Conservation (phyloP, 2,329 filamentous ascomycete genomes). For the Talaromyces pinophilus region DNA sequence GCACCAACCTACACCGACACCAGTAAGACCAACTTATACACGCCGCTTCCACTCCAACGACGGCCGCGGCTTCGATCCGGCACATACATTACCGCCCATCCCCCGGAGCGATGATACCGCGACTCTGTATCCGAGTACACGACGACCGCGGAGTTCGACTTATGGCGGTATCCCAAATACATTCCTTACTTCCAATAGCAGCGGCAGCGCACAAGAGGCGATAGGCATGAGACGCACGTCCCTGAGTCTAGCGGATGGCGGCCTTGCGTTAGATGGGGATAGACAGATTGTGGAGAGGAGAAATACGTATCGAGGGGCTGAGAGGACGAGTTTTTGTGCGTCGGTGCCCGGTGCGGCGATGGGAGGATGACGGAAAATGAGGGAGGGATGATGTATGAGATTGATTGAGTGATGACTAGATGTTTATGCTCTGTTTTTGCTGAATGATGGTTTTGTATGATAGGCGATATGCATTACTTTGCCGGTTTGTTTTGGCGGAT, state of each 20-base stretch:
- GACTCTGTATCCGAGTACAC: slow-evolving; percentile 38
- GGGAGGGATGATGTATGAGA: background rate
- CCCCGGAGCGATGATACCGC: slow-evolving; percentile 37
- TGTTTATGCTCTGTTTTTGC: background rate
- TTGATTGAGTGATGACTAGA: slow-evolving; percentile 2
- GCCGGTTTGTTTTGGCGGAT: background rate
- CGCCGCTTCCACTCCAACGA: slow-evolving; percentile 23
- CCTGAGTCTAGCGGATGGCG: slow-evolving; percentile 28
- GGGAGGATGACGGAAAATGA: no score
- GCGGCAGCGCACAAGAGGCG: background rate
- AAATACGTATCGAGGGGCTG: slow-evolving; percentile 35
- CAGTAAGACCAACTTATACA: slow-evolving; percentile 14
- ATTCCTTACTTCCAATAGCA: background rate
- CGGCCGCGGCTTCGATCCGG: slow-evolving; percentile 28
- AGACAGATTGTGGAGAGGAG: slow-evolving; percentile 26
- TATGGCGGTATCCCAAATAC: slow-evolving; percentile 27
- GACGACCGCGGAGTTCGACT: slow-evolving; percentile 38
- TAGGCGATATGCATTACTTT: background rate
- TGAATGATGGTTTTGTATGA: background rate
- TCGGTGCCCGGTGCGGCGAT: background rate
- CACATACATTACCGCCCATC: slow-evolving; percentile 28
- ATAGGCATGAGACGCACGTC: slow-evolving; percentile 27
- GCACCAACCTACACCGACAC: slow-evolving; percentile 6
- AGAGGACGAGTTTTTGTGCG: slow-evolving; percentile 33
- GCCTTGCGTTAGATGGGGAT: slow-evolving; percentile 20